A percentile compares a stretch with the other conserved stretches of the same genome.
Evolutionary conservation across 148 eudicot species (phyloP).

Genomic region (Beta vulgaris): DNA sequence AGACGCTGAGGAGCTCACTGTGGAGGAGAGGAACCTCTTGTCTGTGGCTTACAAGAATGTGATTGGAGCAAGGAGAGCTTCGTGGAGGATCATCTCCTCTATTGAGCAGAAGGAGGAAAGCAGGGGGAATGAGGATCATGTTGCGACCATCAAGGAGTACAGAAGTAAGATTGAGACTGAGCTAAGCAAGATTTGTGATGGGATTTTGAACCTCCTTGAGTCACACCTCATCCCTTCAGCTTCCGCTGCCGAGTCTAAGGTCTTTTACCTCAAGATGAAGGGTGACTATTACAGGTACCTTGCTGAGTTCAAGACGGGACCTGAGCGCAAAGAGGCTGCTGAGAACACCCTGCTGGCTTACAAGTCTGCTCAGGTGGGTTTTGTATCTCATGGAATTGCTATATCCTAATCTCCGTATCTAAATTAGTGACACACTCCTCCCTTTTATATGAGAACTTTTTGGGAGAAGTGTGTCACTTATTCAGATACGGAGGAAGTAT

Average conservation of each 20-base stretch:
- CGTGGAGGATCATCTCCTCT: conserved; percentile 86
- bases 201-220: conserved; percentile 66
- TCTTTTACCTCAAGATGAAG: conserved; percentile 87
- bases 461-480: too few species aligned
- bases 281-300: conserved; percentile 80
- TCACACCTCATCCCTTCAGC: conserved; percentile 64
- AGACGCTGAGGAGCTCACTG: conserved; percentile 59
- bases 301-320: conserved; percentile 76
- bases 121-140: conserved; percentile 77
- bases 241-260: conserved; percentile 69
- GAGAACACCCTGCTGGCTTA: conserved; percentile 74
- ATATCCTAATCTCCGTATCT: too few species aligned
- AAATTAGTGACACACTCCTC: too few species aligned
- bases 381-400: not conserved
- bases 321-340: conserved; percentile 84
- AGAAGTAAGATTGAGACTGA: conserved; percentile 71
- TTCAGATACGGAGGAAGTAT: too few species aligned
- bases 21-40: conserved; percentile 78
- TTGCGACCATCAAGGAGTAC: conserved; percentile 62
- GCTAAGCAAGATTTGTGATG: conserved; percentile 72
- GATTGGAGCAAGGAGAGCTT: conserved; percentile 84
- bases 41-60: conserved; percentile 87
- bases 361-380: conserved; percentile 79
- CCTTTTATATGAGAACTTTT: too few species aligned
- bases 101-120: conserved; percentile 87